Evolutionary conservation across 2,329 filamentous ascomycete species (phyloP).

Genomic region (Fusarium tricinctum): DNA sequence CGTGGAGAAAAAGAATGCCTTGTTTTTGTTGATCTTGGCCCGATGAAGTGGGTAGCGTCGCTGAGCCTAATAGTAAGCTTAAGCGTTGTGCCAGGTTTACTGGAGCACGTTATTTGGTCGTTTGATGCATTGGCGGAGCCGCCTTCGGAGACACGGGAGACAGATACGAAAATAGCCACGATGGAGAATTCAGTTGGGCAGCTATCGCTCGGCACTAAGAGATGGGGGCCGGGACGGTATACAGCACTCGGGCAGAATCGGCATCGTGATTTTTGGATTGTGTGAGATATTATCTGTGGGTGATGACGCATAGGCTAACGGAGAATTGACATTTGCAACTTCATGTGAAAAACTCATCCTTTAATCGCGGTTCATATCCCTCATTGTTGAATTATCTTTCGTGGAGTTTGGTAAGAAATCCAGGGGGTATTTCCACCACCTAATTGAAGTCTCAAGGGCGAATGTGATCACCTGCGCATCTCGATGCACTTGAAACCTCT

Average conservation of each 20-base stretch:
- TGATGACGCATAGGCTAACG: background rate
- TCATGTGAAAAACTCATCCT: background rate
- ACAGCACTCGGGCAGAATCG: background rate
- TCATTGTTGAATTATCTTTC: too few species aligned
- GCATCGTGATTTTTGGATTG: background rate
- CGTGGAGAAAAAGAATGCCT: conserved; percentile 1
- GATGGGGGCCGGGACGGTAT: conserved; percentile 20
- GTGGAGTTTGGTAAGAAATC: too few species aligned
- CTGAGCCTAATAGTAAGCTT: conserved; percentile 12
- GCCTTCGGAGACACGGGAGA: conserved; percentile 8
- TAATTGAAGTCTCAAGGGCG: too few species aligned
- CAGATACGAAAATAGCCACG: conserved; percentile 21
- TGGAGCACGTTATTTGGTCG: conserved; percentile 7
- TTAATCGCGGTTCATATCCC: too few species aligned
- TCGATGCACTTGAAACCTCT: too few species aligned
- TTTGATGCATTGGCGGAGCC: conserved; percentile 16
- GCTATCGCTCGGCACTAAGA: background rate
- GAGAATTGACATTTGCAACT: background rate
- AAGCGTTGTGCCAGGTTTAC: background rate
- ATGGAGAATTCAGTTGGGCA: background rate
- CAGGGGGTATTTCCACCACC: too few species aligned
- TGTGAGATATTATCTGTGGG: background rate
- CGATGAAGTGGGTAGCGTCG: conserved; percentile 10
- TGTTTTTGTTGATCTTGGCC: conserved; percentile 8
- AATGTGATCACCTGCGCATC: too few species aligned